A percentile compares a stretch with the other conserved stretches of the same genome.
These are phyloP conservation scores for Hygrophorus russula DNA, from an alignment of 768 basidiomycete genomes.

Conservation along the genomic window DNA sequence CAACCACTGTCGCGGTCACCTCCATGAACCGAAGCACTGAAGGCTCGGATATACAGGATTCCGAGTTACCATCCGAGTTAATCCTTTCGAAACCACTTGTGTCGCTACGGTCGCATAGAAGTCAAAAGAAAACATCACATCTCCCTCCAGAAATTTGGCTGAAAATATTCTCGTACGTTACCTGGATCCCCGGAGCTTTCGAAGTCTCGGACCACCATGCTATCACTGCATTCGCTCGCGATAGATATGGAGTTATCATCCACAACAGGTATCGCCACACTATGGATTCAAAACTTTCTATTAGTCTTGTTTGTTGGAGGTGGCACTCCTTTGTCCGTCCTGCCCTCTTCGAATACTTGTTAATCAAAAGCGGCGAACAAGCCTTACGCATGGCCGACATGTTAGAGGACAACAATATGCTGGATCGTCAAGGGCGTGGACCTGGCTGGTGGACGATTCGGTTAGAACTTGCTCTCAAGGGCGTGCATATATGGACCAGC, in stretches of 20 bases:
- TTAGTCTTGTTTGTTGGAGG: constrained; percentile 13
- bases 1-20: too few relatives aligned
- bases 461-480: constrained; percentile 16
- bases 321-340: constrained; percentile 12
- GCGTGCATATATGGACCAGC: constrained; percentile 11
- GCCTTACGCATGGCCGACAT: constrained; percentile 9
- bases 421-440: neutral
- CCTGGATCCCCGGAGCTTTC: constrained; percentile 15
- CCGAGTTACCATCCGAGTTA: neutral
- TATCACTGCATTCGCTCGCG: constrained; percentile 16
- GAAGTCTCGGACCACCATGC: constrained; percentile 12
- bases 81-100: neutral
- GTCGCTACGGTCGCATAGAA: too few relatives aligned
- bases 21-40: too few relatives aligned
- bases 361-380: constrained; percentile 13
- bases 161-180: constrained; percentile 14
- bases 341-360: constrained; percentile 13
- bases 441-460: constrained; percentile 13
- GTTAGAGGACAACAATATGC: constrained; percentile 1
- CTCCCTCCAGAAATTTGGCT: constrained; percentile 18
- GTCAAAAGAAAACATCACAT: neutral
- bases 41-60: too few relatives aligned
- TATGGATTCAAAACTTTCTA: constrained; percentile 13
- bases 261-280: constrained; percentile 9
- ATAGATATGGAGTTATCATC: constrained; percentile 13